Base-by-base conservation (phyloP, 2,329 filamentous ascomycete species). In the Penicillium sp. region DNA sequence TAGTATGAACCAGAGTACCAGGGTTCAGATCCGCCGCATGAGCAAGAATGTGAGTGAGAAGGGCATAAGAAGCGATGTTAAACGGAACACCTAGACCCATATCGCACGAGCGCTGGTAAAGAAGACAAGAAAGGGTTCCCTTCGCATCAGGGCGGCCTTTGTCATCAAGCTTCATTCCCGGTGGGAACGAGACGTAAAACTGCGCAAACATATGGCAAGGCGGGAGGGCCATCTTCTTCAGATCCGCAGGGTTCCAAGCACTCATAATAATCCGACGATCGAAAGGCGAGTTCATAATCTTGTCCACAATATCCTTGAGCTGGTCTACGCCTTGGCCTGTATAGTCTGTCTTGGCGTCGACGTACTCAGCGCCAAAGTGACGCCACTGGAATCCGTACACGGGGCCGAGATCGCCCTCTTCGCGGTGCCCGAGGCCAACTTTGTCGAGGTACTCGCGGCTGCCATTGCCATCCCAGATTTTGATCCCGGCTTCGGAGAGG, bases 331-430 rank as follows among this genome's bases (percentile, higher is more conserved):
- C 94, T 71, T 96, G 82, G 0, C 90, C 92, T 0, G 85, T 82
- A 75, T 99, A 99, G 71, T 97, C 91, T 0, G 89, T 83, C 61
- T 86, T 80, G 14, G 87, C 83, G 68, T 93, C 89, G 18, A 87
- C 79, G 73, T 99, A 99, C 58, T 91, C 86, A 4, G 94, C 94
- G 49, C 94, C 94, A 68, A 99, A 99, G 75, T 97, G 93, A 3
- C 94, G 89, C 94, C 94, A 99, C 76, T 99, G 94, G 77, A 99
- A 99, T 1, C 94, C 94, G 72, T 99, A 99, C 0, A 97, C 92
- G 27, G 94, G 94, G 0, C 94, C 94, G 0, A 99, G 81, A 69
- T 99, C 94, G 61, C 94, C 94, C 20, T 87, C 89, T 50, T 85
- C 90, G 56, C 93, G 90, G 70, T 96, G 86, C 0, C 81, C 80